Evolutionary conservation across 768 basidiomycete genomes (phyloP).

Genomic region (Podaxis rugospora): DNA sequence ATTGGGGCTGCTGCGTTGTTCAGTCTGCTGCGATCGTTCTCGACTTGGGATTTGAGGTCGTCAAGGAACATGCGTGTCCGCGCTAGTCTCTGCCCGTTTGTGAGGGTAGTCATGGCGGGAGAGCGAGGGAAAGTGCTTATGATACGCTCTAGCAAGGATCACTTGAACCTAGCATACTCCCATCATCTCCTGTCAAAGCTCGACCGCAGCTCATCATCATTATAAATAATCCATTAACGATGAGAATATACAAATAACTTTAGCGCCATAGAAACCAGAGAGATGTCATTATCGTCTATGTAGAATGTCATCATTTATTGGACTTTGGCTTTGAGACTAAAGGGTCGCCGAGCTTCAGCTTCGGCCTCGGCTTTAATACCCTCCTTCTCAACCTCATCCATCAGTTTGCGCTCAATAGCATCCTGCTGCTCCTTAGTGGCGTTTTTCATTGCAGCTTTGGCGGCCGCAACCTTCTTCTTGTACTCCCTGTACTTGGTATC

Average conservation of each 20-base stretch:
- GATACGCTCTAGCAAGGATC: no score
- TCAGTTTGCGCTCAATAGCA: conserved; percentile 55
- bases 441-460: conserved; percentile 51
- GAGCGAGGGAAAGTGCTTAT: not conserved
- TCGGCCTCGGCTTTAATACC: conserved; percentile 66
- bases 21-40: conserved; percentile 5
- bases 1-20: not conserved
- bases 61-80: conserved; percentile 10
- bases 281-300: not conserved
- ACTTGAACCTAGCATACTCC: no score
- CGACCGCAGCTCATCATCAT: not conserved
- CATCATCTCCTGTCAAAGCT: no score
- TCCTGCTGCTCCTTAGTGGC: conserved; percentile 49
- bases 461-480: conserved; percentile 58
- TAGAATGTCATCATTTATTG: conserved; percentile 18
- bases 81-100: not conserved
- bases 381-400: conserved; percentile 70
- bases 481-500: conserved; percentile 87
- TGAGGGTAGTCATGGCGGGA: not conserved
- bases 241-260: not conserved
- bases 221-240: not conserved
- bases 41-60: conserved; percentile 10
- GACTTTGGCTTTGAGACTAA: conserved; percentile 29
- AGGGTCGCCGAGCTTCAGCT: conserved; percentile 29
- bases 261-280: not conserved